A percentile compares a stretch with the other conserved stretches of the same genome.
phyloP scores from a whole-genome alignment of 2,329 filamentous ascomycete species.

The Colletotrichum plurivorum region DNA sequence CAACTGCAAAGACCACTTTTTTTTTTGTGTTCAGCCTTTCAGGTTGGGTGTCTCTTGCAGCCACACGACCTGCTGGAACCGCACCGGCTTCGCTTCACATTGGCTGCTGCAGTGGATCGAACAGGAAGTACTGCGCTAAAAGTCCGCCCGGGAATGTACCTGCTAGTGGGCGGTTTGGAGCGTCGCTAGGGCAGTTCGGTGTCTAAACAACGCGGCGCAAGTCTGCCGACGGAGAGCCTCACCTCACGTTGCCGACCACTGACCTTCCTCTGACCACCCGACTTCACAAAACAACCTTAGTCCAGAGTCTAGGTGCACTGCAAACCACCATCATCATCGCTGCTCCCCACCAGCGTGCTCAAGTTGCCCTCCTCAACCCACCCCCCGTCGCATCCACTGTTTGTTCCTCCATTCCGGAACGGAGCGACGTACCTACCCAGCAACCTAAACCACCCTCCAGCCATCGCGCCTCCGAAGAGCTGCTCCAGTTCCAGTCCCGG shows the following conservation, averaged over 20 bases:
- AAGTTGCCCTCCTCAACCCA: no score
- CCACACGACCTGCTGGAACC: constrained; percentile 19
- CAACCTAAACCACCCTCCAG: background rate
- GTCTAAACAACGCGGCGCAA: constrained; percentile 21
- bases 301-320: background rate
- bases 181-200: no score
- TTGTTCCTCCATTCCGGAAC: background rate
- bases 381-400: constrained; percentile 3
- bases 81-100: constrained; percentile 1
- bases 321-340: constrained; percentile 10
- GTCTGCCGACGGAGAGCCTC: constrained; percentile 22
- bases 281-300: background rate
- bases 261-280: background rate
- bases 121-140: constrained; percentile 10
- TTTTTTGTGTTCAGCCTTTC: constrained; percentile 15
- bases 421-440: no score
- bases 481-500: no score
- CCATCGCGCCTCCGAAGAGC: constrained; percentile 3
- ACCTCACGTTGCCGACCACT: constrained; percentile 25
- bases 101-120: background rate
- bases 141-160: no score
- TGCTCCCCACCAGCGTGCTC: background rate
- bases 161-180: no score
- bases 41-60: constrained; percentile 11
- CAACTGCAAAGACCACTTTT: constrained; percentile 22